These are phyloP conservation scores for Penicillium brevicompactum DNA, from an alignment of 2,329 filamentous ascomycete genomes.

Conservation along the genomic window DNA sequence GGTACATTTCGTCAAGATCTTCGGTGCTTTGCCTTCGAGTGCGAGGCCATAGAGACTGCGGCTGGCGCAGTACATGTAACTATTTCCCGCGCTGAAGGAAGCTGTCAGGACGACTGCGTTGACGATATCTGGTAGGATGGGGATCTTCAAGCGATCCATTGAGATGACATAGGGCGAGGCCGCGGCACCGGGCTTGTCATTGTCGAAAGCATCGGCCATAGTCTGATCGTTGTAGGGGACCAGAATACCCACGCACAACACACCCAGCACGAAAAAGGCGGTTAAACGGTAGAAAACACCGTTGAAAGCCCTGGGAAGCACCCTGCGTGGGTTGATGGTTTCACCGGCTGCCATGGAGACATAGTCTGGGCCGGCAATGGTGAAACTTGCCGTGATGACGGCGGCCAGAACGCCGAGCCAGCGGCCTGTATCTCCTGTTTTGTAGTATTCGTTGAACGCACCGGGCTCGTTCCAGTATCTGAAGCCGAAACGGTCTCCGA, in stretches of 20 bases:
- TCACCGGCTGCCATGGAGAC: constrained; percentile 68
- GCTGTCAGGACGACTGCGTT: constrained; percentile 72
- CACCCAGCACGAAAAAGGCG: constrained; percentile 73
- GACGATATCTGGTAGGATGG: constrained; percentile 68
- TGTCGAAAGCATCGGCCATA: constrained; percentile 62
- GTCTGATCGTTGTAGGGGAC: constrained; percentile 69
- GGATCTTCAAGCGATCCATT: constrained; percentile 67
- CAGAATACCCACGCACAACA: constrained; percentile 70
- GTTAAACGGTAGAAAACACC: constrained; percentile 78
- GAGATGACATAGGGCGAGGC: constrained; percentile 70
- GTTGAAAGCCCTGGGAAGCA: constrained; percentile 74
- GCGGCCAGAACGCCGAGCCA: constrained; percentile 78
- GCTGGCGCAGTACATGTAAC: constrained; percentile 68
- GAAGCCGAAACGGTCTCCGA: constrained; percentile 72
- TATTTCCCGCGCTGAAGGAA: constrained; percentile 70
- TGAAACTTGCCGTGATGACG: constrained; percentile 70
- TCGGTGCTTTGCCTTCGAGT: constrained; percentile 69
- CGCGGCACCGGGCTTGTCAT: constrained; percentile 65
- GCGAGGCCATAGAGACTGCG: constrained; percentile 70
- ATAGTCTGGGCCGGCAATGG: constrained; percentile 68
- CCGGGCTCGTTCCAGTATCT: constrained; percentile 68
- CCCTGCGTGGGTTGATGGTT: constrained; percentile 67
- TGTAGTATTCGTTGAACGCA: constrained; percentile 68
- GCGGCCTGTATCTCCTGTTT: constrained; percentile 65
- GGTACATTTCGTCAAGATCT: constrained; percentile 65